Conservation (phyloP, 208 protist genomes). For the Leishmania martiniquensis region DNA sequence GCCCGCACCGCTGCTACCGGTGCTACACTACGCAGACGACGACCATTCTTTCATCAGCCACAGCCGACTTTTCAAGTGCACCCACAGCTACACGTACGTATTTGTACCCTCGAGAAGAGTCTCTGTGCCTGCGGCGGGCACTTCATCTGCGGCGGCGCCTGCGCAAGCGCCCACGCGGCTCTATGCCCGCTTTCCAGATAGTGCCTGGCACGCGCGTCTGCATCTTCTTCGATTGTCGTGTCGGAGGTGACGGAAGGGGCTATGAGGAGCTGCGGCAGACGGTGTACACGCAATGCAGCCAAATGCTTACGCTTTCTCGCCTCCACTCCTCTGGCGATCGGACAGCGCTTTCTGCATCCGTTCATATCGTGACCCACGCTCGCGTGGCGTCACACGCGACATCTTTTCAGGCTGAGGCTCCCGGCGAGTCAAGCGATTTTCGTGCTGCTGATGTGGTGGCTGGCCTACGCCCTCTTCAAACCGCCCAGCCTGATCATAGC, state of each 20-base stretch:
- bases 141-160: not conserved
- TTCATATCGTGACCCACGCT: constrained; percentile 3
- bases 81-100: not conserved
- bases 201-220: not conserved
- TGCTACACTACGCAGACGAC: not conserved
- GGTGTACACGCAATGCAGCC: not conserved
- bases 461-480: not conserved
- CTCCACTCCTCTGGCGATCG: not conserved
- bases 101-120: not conserved
- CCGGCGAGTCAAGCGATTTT: not conserved
- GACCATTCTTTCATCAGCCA: not conserved
- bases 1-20: not conserved
- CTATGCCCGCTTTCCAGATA: not conserved
- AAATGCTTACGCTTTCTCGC: not conserved
- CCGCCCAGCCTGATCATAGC: not conserved
- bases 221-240: constrained; percentile 17
- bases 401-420: not conserved
- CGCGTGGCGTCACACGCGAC: not conserved
- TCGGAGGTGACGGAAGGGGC: not conserved
- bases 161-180: not conserved
- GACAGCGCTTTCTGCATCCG: not conserved
- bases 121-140: not conserved
- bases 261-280: constrained; percentile 3
- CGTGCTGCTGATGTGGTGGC: not conserved
- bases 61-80: not conserved